These are phyloP conservation scores for Skeletonema marinoi DNA, from an alignment of 108 stramenopile species.

Conservation along the genomic window DNA sequence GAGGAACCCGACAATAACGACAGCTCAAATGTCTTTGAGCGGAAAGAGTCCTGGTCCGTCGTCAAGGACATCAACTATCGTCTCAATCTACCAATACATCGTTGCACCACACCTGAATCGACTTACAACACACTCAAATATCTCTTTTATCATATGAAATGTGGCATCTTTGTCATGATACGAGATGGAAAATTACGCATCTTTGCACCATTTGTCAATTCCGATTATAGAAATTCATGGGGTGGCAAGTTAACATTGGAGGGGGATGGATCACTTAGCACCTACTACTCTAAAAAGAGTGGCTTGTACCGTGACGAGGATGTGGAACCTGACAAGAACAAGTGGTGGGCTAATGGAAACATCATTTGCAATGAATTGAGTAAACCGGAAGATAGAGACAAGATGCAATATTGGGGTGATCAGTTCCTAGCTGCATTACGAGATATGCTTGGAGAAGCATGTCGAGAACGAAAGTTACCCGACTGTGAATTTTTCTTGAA, in stretches of 20 bases:
- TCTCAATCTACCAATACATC: conserved; percentile 83
- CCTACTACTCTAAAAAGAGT: conserved; percentile 87
- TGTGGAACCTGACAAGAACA: conserved; percentile 81
- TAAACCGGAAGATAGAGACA: conserved; percentile 67
- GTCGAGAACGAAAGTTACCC: conserved; percentile 83
- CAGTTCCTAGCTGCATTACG: conserved; percentile 94
- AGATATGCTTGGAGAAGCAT: conserved; percentile 96
- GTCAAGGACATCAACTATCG: conserved; percentile 75
- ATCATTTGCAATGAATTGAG: conserved; percentile 98
- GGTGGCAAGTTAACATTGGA: conserved; percentile 73
- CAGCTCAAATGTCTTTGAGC: conserved; percentile 72
- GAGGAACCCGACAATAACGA: conserved; percentile 39
- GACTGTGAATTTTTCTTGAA: conserved; percentile 99
- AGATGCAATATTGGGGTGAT: conserved; percentile 96
- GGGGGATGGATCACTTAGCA: conserved; percentile 61
- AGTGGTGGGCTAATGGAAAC: conserved; percentile 99
- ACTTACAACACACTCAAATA: conserved; percentile 92
- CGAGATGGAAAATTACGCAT: conserved; percentile 87
- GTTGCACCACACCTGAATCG: conserved; percentile 72
- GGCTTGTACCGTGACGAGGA: conserved; percentile 91
- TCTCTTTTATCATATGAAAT: conserved; percentile 99
- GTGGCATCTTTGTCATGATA: conserved; percentile 98
- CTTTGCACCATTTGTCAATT: conserved; percentile 95
- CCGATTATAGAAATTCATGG: conserved; percentile 92
- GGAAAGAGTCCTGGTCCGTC: conserved; percentile 52